Conservation (phyloP, 345 rosid genomes). For the Firmiana major region DNA sequence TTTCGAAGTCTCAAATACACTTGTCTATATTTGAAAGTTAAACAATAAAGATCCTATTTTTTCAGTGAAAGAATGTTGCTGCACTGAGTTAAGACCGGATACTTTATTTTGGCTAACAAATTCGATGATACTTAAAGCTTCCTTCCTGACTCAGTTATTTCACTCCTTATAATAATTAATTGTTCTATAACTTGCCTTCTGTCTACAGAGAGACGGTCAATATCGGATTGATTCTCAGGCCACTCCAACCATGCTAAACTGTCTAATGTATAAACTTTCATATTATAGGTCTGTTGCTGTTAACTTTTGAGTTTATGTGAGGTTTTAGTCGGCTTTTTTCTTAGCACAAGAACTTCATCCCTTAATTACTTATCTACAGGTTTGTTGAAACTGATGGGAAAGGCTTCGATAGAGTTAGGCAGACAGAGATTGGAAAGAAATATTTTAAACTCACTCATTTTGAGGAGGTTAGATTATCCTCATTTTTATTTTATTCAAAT, state of each 20-base stretch:
- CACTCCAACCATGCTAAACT: constrained; percentile 91
- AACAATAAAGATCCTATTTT: neutral
- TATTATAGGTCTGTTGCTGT: constrained; percentile 73
- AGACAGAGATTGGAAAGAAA: constrained; percentile 94
- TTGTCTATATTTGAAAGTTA: neutral
- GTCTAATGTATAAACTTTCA: constrained; percentile 97
- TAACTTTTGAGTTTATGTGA: neutral
- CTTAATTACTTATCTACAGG: constrained; percentile 37
- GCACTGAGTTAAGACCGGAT: neutral
- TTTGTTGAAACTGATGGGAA: constrained; percentile 97
- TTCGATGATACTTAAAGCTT: neutral
- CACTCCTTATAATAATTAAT: constrained; percentile 5
- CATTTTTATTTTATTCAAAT: neutral
- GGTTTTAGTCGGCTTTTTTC: neutral
- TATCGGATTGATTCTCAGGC: constrained; percentile 94
- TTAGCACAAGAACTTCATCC: neutral
- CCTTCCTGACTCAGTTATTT: neutral
- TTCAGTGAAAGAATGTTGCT: neutral
- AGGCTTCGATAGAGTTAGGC: constrained; percentile 88
- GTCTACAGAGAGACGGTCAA: constrained; percentile 82
- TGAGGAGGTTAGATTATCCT: constrained; percentile 67
- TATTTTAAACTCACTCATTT: constrained; percentile 88
- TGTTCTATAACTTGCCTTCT: constrained; percentile 2
- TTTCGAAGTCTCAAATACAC: neutral
- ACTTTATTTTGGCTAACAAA: neutral